Evolutionary conservation across 495 filamentous ascomycete species (phyloP).

Genomic region (Aspergillus steynii): DNA sequence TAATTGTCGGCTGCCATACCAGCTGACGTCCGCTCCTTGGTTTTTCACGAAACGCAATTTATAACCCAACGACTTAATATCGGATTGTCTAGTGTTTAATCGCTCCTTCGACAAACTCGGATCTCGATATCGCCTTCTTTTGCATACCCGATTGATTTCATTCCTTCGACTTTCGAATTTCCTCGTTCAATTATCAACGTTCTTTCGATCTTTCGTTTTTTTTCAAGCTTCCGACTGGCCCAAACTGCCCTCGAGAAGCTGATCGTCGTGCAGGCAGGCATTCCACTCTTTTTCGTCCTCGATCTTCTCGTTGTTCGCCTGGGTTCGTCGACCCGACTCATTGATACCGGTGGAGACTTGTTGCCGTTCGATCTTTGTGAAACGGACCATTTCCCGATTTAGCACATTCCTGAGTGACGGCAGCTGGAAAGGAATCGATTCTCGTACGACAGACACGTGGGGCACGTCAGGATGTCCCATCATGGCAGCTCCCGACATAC

Average conservation of each 20-base stretch:
- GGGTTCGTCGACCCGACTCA: neutral
- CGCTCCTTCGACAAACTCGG: conserved; percentile 11
- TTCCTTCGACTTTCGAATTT: neutral
- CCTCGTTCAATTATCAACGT: conserved; percentile 2
- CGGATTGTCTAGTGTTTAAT: conserved; percentile 5
- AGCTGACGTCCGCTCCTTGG: conserved; percentile 37
- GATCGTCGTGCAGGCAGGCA: conserved; percentile 29
- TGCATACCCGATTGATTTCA: conserved; percentile 6
- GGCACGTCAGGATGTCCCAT: conserved; percentile 11
- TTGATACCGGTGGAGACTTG: neutral
- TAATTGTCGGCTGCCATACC: conserved; percentile 26
- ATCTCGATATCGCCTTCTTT: conserved; percentile 4
- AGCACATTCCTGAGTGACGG: neutral
- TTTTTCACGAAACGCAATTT: conserved; percentile 2
- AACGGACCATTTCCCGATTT: neutral
- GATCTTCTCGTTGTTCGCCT: neutral
- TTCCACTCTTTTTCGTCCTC: conserved; percentile 7
- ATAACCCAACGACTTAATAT: conserved; percentile 2
- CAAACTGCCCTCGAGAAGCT: conserved; percentile 1
- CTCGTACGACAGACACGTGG: neutral
- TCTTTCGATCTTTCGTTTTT: conserved; percentile 9
- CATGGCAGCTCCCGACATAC: conserved; percentile 6
- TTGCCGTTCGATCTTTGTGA: neutral
- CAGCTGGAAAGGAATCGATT: neutral
- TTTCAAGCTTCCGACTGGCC: neutral